Conservation (phyloP, 495 filamentous ascomycete genomes). For the Copromyces sp. region DNA sequence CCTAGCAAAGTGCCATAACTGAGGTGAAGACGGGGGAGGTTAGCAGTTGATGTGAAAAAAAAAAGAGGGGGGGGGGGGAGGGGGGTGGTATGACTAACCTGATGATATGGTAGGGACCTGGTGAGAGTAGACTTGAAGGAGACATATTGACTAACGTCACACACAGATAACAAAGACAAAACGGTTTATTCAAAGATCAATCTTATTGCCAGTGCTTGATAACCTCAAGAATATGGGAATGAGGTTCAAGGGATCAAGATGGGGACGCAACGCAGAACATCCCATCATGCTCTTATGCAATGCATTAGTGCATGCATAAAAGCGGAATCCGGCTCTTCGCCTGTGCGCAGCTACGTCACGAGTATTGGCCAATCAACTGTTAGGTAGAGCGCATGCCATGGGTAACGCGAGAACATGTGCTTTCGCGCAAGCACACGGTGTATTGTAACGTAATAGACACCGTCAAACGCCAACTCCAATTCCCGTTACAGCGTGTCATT, state of each 20-base stretch:
- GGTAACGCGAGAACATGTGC: slow-evolving; percentile 22
- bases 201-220: background rate
- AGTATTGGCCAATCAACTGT: background rate
- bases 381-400: background rate
- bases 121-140: slow-evolving; percentile 37
- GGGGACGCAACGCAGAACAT: background rate
- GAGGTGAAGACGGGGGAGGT: slow-evolving; percentile 1
- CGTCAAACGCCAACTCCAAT: background rate
- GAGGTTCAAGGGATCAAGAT: background rate
- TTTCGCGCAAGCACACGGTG: slow-evolving; percentile 10
- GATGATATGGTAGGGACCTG: slow-evolving; percentile 67
- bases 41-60: background rate
- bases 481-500: background rate
- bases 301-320: background rate
- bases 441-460: background rate
- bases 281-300: background rate
- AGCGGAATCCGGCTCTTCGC: background rate
- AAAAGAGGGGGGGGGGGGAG: background rate
- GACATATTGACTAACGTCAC: background rate
- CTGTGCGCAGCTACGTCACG: background rate
- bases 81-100: slow-evolving; percentile 38
- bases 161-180: background rate
- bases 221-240: background rate
- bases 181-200: background rate
- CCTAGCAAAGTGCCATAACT: slow-evolving; percentile 77